Base-by-base conservation (phyloP, 2,329 filamentous ascomycete species). In the Aphanoascus verrucosus region DNA sequence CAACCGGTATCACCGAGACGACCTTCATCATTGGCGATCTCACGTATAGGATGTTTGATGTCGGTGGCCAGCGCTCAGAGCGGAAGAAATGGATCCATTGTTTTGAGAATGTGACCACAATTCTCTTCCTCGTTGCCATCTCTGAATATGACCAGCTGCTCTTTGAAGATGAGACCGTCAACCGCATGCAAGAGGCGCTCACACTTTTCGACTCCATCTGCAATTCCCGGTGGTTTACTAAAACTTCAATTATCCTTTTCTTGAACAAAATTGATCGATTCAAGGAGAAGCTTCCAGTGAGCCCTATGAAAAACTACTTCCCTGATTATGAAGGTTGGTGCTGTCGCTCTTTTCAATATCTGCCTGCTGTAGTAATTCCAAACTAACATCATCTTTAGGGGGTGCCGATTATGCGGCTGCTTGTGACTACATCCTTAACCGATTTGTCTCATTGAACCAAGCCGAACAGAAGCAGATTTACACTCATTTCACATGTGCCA, bases 401-500 rank as follows among this genome's bases (percentile, higher is more conserved):
- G 93, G 93, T 63, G 86, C 94, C 62, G 91, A 98, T 73, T 98
- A 98, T 67, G 84, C 86, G 40, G 86, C 88, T 49, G 93, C 93
- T 37, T 98, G 93, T 75, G 91, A 98, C 72, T 98, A 98, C 75
- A 97, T 98, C 65, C 81, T 98, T 58, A 97, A 97, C 80, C 83
- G 93, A 68, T 98, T 98, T 73, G 93, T 97, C 65, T 93, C 87
- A 69, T 77, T 98, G 69, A 98, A 98, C 77, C 93, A 97, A 74
- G 91, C 96, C 70, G 93, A 97, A 77, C 95, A 89, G 53, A 98
- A 98, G 79, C 93, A 98, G 72, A 97, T 98, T 71, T 98, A 98
- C 79, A 98, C 93, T 56, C 93, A 97, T 74, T 98, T 98, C 75
- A 98, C 93, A 49, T 97, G 93, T 70, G 93, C 93, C 57, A 98